Evolutionary conservation across 2,329 filamentous ascomycete genomes (phyloP).

Genomic region (Purpureocillium takamizusanense): DNA sequence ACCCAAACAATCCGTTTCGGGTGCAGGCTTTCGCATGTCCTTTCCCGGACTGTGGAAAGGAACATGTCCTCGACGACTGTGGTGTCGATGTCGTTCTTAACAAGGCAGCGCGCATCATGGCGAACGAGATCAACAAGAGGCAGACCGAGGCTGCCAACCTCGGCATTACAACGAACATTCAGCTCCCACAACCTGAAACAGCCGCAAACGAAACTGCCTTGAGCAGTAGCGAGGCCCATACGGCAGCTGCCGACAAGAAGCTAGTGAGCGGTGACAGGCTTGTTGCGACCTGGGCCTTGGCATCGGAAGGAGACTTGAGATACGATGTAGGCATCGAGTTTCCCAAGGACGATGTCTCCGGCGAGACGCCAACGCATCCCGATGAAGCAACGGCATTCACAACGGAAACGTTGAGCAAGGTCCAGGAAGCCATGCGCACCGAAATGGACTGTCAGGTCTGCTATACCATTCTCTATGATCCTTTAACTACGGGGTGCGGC

Average conservation of each 20-base stretch:
- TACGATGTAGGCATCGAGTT: too few species aligned
- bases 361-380: too few species aligned
- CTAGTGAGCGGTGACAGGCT: constrained; percentile 50
- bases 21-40: constrained; percentile 67
- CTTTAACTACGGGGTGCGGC: constrained; percentile 75
- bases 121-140: constrained; percentile 38
- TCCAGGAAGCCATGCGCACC: constrained; percentile 53
- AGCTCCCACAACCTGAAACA: constrained; percentile 16
- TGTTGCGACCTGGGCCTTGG: constrained; percentile 57
- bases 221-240: too few species aligned
- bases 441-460: constrained; percentile 88
- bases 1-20: constrained; percentile 60
- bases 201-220: too few species aligned
- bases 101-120: constrained; percentile 57
- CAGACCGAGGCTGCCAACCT: constrained; percentile 15
- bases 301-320: constrained; percentile 49
- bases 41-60: constrained; percentile 52
- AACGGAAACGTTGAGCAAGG: constrained; percentile 30
- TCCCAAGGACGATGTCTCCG: constrained; percentile 7
- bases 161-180: constrained; percentile 26
- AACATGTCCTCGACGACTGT: constrained; percentile 73
- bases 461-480: constrained; percentile 72
- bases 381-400: neutral
- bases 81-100: constrained; percentile 66
- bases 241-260: too few species aligned